phyloP scores from a whole-genome alignment of 768 basidiomycete species.

The Cystofilobasidium capitatum region DNA sequence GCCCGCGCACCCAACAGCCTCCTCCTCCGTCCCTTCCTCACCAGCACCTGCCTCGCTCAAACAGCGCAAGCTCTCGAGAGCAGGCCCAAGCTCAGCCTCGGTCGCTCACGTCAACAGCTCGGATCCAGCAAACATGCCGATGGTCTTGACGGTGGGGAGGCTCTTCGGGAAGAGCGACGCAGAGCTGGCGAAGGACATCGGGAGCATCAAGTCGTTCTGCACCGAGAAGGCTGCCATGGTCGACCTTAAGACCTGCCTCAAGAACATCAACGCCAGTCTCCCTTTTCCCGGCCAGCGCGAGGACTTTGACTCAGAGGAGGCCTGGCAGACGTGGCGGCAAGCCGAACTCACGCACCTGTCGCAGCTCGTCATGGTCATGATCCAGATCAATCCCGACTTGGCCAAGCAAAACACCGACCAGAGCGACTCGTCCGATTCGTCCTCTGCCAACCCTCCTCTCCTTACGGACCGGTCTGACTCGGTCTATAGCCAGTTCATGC shows the following conservation, averaged over 20 bases:
- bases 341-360: conserved; percentile 74
- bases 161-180: conserved; percentile 66
- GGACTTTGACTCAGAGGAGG: conserved; percentile 73
- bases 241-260: conserved; percentile 86
- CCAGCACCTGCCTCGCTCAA: neutral
- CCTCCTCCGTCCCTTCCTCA: conserved; percentile 6
- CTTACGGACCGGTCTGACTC: conserved; percentile 10
- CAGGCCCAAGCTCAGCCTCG: neutral
- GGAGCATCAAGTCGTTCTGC: conserved; percentile 53
- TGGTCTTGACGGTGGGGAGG: conserved; percentile 58
- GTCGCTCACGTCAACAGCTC: conserved; percentile 2
- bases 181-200: conserved; percentile 63
- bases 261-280: conserved; percentile 75
- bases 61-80: conserved; percentile 11
- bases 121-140: conserved; percentile 59
- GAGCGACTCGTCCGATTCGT: conserved; percentile 11
- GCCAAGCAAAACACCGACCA: conserved; percentile 40
- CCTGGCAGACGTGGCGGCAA: conserved; percentile 74
- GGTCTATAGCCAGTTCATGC: conserved; percentile 16
- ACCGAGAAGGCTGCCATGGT: conserved; percentile 78
- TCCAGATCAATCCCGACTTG: conserved; percentile 73
- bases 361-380: conserved; percentile 78
- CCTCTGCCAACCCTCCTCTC: neutral
- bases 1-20: neutral
- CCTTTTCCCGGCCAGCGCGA: conserved; percentile 75